Conservation (phyloP, 2,329 filamentous ascomycete genomes). For the Aquanectria penicillioides region DNA sequence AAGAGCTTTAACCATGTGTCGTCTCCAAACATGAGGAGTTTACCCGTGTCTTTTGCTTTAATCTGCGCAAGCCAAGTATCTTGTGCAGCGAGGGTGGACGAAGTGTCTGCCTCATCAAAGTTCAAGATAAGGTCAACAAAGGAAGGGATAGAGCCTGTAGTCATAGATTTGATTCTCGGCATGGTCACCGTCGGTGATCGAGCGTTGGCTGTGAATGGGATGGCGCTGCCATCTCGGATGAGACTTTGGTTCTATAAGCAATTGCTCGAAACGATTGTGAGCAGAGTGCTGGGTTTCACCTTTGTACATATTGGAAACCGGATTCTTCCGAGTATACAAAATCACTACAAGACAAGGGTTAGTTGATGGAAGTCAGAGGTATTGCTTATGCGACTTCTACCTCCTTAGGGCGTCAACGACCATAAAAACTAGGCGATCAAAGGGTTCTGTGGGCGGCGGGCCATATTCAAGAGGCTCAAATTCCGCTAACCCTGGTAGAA, state of each 20-base stretch:
- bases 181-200: slow-evolving; percentile 98
- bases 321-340: slow-evolving; percentile 88
- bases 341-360: slow-evolving; percentile 66
- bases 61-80: slow-evolving; percentile 98
- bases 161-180: slow-evolving; percentile 97
- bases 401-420: slow-evolving; percentile 94
- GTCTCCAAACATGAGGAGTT: slow-evolving; percentile 94
- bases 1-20: slow-evolving; percentile 99
- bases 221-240: slow-evolving; percentile 82
- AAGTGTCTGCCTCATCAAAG: slow-evolving; percentile 92
- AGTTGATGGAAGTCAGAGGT: slow-evolving; percentile 6
- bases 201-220: slow-evolving; percentile 95
- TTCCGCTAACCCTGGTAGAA: slow-evolving; percentile 83
- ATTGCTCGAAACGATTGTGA: neutral
- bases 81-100: slow-evolving; percentile 85
- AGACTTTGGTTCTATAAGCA: slow-evolving; percentile 64
- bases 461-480: slow-evolving; percentile 68
- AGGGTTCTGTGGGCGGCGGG: slow-evolving; percentile 71
- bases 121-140: slow-evolving; percentile 98
- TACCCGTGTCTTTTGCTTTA: slow-evolving; percentile 75
- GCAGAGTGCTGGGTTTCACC: slow-evolving; percentile 58
- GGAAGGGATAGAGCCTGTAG: slow-evolving; percentile 96
- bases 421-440: slow-evolving; percentile 95
- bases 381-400: slow-evolving; percentile 54
- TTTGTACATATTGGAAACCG: slow-evolving; percentile 88